phyloP scores from a whole-genome alignment of 768 basidiomycete species.

The Mycena latifolia region DNA sequence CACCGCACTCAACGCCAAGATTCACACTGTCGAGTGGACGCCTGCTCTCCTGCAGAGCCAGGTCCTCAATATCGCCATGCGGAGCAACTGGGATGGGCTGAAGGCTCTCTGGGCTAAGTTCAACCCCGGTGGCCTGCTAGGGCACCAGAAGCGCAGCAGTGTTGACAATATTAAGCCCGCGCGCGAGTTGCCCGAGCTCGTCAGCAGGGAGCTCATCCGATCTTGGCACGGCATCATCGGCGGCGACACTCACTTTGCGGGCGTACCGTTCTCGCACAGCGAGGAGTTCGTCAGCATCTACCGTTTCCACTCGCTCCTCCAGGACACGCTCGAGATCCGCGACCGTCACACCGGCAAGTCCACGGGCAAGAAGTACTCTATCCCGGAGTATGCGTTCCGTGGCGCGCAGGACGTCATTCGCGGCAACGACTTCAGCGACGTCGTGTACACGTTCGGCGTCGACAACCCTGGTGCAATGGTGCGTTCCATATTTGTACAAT shows the following conservation, averaged over 20 bases:
- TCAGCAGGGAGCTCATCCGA: too few relatives aligned
- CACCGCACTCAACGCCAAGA: slow-evolving; percentile 32
- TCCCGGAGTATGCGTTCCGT: slow-evolving; percentile 28
- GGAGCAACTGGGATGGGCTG: slow-evolving; percentile 32
- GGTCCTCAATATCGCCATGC: slow-evolving; percentile 20
- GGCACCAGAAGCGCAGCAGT: too few relatives aligned
- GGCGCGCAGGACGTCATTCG: slow-evolving; percentile 25
- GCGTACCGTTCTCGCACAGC: too few relatives aligned
- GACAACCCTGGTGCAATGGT: slow-evolving; percentile 30
- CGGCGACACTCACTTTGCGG: too few relatives aligned
- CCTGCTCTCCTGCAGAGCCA: slow-evolving; percentile 25
- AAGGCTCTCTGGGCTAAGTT: too few relatives aligned
- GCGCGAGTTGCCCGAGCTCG: slow-evolving; percentile 15
- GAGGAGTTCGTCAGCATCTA: too few relatives aligned
- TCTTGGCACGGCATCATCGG: slow-evolving; percentile 30
- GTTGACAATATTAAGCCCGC: too few relatives aligned
- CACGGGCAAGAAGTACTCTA: slow-evolving; percentile 24
- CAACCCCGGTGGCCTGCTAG: too few relatives aligned
- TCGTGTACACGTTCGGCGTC: slow-evolving; percentile 29
- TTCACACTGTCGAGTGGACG: slow-evolving; percentile 36
- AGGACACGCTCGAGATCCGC: too few relatives aligned
- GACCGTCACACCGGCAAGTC: slow-evolving; percentile 16
- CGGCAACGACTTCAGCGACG: slow-evolving; percentile 28
- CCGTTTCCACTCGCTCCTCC: too few relatives aligned
- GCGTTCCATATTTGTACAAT: background rate